phyloP scores from a whole-genome alignment of 179 eudicot species.

The Vitellaria paradoxa region DNA sequence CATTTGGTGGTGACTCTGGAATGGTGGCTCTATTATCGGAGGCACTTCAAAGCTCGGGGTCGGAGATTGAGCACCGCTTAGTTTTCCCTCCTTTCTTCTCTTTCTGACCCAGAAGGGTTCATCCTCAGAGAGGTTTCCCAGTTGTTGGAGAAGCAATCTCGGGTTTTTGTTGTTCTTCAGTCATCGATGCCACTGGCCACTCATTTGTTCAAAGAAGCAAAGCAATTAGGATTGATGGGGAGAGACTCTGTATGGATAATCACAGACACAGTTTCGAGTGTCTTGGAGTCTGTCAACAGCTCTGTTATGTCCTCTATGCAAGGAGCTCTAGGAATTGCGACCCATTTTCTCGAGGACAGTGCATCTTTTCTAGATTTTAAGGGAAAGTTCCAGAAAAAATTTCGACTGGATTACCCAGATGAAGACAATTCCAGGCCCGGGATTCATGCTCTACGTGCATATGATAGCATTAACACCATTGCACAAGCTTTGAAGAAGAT shows the following conservation, averaged over 20 bases:
- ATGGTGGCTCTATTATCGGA: constrained; percentile 25
- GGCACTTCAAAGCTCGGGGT: constrained; percentile 29
- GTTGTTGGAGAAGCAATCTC: constrained; percentile 23
- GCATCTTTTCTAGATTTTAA: constrained; percentile 24
- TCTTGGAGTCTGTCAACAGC: constrained; percentile 34
- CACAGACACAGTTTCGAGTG: constrained; percentile 24
- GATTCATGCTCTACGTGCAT: constrained; percentile 43
- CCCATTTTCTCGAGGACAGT: constrained; percentile 16
- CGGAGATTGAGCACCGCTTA: constrained; percentile 28
- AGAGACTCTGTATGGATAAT: constrained; percentile 44
- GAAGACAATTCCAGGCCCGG: constrained; percentile 29
- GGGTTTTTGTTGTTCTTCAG: constrained; percentile 50
- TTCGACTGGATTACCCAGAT: constrained; percentile 27
- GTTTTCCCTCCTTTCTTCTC: constrained; percentile 33
- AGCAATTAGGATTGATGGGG: constrained; percentile 31
- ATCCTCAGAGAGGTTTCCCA: constrained; percentile 17
- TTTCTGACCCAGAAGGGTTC: constrained; percentile 27
- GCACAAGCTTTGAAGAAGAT: constrained; percentile 16
- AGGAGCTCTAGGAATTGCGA: constrained; percentile 41
- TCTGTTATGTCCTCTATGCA: constrained; percentile 28
- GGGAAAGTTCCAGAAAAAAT: constrained; percentile 19
- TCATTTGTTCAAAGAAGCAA: constrained; percentile 41
- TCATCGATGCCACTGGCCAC: constrained; percentile 31
- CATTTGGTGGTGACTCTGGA: constrained; percentile 32
- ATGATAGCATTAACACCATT: constrained; percentile 32